Base-by-base conservation (phyloP, 176 grass and related monocot species). In the Oryza glaberrima region DNA sequence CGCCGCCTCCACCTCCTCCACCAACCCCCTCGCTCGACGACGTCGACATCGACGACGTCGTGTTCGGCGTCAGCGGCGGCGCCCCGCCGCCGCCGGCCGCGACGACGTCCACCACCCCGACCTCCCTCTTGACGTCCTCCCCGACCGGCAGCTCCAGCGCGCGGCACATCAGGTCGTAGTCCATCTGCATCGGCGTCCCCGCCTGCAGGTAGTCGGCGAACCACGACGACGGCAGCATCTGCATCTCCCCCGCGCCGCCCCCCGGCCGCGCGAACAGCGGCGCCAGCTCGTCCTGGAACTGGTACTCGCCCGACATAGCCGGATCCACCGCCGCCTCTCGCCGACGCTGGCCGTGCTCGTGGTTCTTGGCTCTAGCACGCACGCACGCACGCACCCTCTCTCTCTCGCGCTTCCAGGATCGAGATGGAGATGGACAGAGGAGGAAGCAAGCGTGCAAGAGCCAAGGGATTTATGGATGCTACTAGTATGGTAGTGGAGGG, bases 21-120 rank as follows among this genome's bases (percentile, higher is more conserved):
- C 83, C 84, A 2, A 82, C 92, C 3, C 85, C 91, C 80, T 98
- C 95, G 51, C 79, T 95, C 3, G 93, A 98, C 26, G 91, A 94
- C 2, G 87, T 94, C 0, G 91, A 94, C 85, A 94, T 89, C 3
- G 93, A 98, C 7, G 96, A 98, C 61, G 84, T 90, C 0, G 88
- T 68, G 88, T 95, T 95, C 13, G 96, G 91, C 34, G 96, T 97
- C 19, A 80, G 32, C 51, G 94, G 94, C 48, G 69, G 66, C 41
- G 46, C 80, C 2, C 87, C 84, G 3, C 76, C 76, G 4, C 86
- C 73, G 51, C 20, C 20, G n/a, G 20, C n/a, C 20, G 58, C 11
- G 58, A 22, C n/a, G 58, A 22, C 9, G 9, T 63, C n/a, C 58
- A 63, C 58, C 20, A 63, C 58, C 20, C 19, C 56, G 7, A n/a